Conservation (phyloP, 805 yeast species). For the Candida vartiovaarae region DNA sequence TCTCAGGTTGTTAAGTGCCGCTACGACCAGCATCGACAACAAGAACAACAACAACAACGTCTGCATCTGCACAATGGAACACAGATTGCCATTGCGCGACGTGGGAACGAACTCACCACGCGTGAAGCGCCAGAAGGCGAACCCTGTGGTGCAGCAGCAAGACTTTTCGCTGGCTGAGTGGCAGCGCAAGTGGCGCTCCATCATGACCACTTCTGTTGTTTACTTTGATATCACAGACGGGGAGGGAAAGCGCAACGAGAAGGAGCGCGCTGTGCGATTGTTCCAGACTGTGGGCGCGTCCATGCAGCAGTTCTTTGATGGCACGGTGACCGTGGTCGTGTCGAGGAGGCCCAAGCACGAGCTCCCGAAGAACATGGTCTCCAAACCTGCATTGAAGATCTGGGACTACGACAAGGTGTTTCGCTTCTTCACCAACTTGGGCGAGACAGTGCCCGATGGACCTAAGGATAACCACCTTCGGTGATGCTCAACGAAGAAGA, state of each 20-base stretch:
- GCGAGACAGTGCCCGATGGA: constrained; percentile 25
- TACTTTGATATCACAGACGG: constrained; percentile 45
- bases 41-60: no score
- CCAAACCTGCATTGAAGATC: constrained; percentile 39
- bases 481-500: constrained; percentile 77
- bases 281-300: constrained; percentile 41
- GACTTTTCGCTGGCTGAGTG: constrained; percentile 35
- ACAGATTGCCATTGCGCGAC: constrained; percentile 18
- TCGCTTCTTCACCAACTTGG: constrained; percentile 65
- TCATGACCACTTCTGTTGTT: constrained; percentile 48
- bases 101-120: constrained; percentile 23
- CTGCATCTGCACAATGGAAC: no score
- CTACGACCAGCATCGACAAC: no score
- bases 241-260: constrained; percentile 24
- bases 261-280: constrained; percentile 26
- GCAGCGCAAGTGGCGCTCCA: constrained; percentile 54
- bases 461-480: constrained; percentile 34
- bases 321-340: constrained; percentile 63
- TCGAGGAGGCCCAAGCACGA: constrained; percentile 49
- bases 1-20: no score
- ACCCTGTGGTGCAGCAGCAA: constrained; percentile 5
- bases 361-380: constrained; percentile 42
- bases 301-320: constrained; percentile 52
- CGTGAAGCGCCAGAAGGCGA: constrained; percentile 20
- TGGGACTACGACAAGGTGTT: constrained; percentile 86